These are phyloP conservation scores for Mucor sp. DNA, from an alignment of 371 early-diverging fungal genomes.

Conservation along the genomic window DNA sequence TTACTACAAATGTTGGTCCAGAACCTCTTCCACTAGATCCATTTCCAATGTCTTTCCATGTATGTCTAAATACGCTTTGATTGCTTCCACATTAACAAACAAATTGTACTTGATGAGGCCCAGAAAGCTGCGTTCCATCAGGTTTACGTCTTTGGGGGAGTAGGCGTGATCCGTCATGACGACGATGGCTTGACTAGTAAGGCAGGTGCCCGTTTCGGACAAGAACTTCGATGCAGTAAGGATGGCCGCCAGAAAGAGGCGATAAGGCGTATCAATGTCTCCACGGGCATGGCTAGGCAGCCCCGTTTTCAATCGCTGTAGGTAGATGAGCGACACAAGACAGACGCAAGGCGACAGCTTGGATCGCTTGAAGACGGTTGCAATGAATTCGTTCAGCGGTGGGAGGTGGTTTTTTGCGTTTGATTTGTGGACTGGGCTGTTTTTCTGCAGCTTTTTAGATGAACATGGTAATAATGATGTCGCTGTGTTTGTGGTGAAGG, in stretches of 20 bases:
- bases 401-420: constrained; percentile 27
- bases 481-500: constrained; percentile 50
- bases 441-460: constrained; percentile 2
- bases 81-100: constrained; percentile 46
- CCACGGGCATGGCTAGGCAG: constrained; percentile 69
- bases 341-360: constrained; percentile 51
- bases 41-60: constrained; percentile 51
- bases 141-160: constrained; percentile 60
- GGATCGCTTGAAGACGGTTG: constrained; percentile 40
- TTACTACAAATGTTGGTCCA: constrained; percentile 18
- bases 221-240: constrained; percentile 71
- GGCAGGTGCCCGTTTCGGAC: constrained; percentile 60
- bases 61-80: constrained; percentile 45
- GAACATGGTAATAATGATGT: constrained; percentile 47
- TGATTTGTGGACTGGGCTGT: constrained; percentile 1
- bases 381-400: constrained; percentile 44
- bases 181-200: constrained; percentile 62
- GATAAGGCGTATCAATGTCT: constrained; percentile 75
- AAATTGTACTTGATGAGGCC: constrained; percentile 51
- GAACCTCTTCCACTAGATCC: constrained; percentile 46
- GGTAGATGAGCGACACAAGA: constrained; percentile 71
- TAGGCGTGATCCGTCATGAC: constrained; percentile 66
- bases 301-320: constrained; percentile 70
- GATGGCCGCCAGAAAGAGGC: constrained; percentile 73
- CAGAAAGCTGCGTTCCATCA: constrained; percentile 52